phyloP scores from a whole-genome alignment of 1,284 basidiomycete species.

The Amanita bisporigera region DNA sequence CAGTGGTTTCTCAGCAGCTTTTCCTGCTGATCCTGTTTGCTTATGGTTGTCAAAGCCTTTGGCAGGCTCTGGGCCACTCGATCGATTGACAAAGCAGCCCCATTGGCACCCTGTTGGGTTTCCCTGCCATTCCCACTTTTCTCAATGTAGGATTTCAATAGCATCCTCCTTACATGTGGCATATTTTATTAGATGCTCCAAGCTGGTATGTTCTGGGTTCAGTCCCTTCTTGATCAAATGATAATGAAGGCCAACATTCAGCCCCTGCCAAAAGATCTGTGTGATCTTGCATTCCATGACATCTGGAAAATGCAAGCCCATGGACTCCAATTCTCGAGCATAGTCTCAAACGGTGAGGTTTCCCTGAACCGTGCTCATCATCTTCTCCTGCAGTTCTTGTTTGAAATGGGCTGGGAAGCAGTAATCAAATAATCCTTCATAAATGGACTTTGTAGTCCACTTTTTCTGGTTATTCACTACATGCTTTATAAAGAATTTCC shows the following conservation, averaged over 20 bases:
- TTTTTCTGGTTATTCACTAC: too few species aligned
- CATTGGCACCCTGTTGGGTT: neutral
- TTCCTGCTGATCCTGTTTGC: too few species aligned
- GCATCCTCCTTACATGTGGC: neutral
- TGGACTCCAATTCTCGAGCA: neutral
- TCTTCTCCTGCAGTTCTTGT: constrained; percentile 27
- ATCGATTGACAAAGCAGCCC: neutral
- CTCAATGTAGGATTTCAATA: neutral
- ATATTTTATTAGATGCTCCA: neutral
- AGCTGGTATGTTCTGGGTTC: neutral
- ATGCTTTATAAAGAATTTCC: constrained; percentile 11
- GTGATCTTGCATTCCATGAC: neutral
- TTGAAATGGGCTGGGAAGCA: constrained; percentile 51
- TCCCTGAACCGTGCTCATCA: constrained; percentile 26
- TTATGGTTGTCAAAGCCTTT: too few species aligned
- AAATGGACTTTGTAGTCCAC: constrained; percentile 13
- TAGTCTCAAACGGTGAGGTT: constrained; percentile 19
- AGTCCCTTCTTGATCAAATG: neutral
- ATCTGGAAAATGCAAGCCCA: neutral
- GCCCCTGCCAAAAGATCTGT: constrained; percentile 1
- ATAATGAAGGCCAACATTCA: neutral
- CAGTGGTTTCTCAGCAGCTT: neutral
- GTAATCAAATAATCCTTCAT: constrained; percentile 48
- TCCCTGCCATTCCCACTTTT: neutral
- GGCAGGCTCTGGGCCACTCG: neutral